A percentile compares a stretch with the other conserved stretches of the same genome.
Conservation (phyloP, 2,329 filamentous ascomycete species). For the Cladosporium cucumerinum region DNA sequence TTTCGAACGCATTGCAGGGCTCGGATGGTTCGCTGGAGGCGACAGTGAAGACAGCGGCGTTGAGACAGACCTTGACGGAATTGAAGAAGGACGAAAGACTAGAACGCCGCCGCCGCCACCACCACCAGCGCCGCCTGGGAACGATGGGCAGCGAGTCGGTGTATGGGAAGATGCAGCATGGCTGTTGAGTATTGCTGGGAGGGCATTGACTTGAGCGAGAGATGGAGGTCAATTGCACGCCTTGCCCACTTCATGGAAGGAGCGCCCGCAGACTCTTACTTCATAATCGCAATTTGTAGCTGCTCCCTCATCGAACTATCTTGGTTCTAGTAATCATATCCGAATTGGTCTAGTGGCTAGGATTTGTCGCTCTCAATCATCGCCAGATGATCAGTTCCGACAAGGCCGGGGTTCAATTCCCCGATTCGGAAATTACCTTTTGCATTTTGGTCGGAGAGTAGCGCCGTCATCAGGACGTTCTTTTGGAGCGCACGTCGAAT, state of each 20-base stretch:
- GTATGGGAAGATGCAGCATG: slow-evolving; percentile 59
- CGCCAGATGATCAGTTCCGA: slow-evolving; percentile 4
- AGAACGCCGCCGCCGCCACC: slow-evolving; percentile 28
- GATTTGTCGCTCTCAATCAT: slow-evolving; percentile 11
- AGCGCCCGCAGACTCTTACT: background rate
- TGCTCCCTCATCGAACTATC: background rate
- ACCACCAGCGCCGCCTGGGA: slow-evolving; percentile 36
- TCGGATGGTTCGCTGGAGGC: slow-evolving; percentile 9
- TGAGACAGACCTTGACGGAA: slow-evolving; percentile 21
- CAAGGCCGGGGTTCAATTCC: slow-evolving; percentile 11
- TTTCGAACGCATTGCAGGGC: slow-evolving; percentile 10
- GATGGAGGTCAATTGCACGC: background rate
- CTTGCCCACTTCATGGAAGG: background rate
- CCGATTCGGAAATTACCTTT: background rate
- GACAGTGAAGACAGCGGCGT: slow-evolving; percentile 27
- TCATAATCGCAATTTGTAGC: background rate
- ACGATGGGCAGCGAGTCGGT: slow-evolving; percentile 40
- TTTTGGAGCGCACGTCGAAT: background rate
- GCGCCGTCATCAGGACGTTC: background rate
- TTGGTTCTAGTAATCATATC: background rate
- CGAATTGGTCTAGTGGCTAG: slow-evolving; percentile 9
- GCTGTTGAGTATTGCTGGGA: slow-evolving; percentile 51
- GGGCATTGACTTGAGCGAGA: slow-evolving; percentile 13
- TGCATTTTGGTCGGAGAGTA: background rate
- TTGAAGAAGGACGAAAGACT: slow-evolving; percentile 35